Percentiles rank a stretch among this genome's conserved stretches.
phyloP scores from a whole-genome alignment of 23 red algal species.

The Pyropia yezoensis region DNA sequence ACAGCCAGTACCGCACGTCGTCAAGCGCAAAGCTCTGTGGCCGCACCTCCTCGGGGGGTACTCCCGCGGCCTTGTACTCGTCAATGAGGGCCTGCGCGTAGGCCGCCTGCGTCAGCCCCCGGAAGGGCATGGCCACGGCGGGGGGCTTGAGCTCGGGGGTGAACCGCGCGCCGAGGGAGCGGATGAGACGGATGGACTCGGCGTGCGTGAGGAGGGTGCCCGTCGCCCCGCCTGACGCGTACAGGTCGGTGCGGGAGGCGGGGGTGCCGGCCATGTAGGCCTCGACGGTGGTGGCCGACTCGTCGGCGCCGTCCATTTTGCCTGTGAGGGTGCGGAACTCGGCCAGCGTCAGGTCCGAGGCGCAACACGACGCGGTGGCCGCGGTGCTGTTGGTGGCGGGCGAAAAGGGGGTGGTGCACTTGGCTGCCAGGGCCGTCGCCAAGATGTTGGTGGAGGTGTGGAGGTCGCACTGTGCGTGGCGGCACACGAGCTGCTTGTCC shows the following conservation, averaged over 20 bases:
- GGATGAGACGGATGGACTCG: slow-evolving; percentile 18
- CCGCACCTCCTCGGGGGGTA: slow-evolving; percentile 15
- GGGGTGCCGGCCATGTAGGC: slow-evolving; percentile 19
- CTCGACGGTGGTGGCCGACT: slow-evolving; percentile 4
- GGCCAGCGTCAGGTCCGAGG: slow-evolving; percentile 12
- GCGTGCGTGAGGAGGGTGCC: slow-evolving; percentile 23
- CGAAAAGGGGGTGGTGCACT: slow-evolving; percentile 10
- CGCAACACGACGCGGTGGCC: slow-evolving; percentile 14
- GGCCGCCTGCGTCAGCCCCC: slow-evolving; percentile 6
- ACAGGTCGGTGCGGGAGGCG: slow-evolving; percentile 20
- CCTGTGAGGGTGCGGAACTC: slow-evolving; percentile 17
- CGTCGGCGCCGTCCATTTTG: slow-evolving; percentile 25
- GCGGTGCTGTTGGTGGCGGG: neutral
- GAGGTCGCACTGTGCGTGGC: slow-evolving; percentile 16
- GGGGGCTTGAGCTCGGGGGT: slow-evolving; percentile 25
- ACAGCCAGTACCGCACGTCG: slow-evolving; percentile 23
- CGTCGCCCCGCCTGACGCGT: neutral
- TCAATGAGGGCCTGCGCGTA: slow-evolving; percentile 19
- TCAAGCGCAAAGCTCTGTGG: slow-evolving; percentile 14
- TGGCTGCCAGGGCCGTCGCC: slow-evolving; percentile 3
- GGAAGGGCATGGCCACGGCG: slow-evolving; percentile 13
- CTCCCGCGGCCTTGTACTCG: slow-evolving; percentile 22
- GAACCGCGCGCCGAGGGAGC: neutral
- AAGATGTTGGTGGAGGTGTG: slow-evolving; percentile 23
- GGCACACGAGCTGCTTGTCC: slow-evolving; percentile 17